Conservation (phyloP, 1,284 basidiomycete genomes). For the Microbotryum intermedium region DNA sequence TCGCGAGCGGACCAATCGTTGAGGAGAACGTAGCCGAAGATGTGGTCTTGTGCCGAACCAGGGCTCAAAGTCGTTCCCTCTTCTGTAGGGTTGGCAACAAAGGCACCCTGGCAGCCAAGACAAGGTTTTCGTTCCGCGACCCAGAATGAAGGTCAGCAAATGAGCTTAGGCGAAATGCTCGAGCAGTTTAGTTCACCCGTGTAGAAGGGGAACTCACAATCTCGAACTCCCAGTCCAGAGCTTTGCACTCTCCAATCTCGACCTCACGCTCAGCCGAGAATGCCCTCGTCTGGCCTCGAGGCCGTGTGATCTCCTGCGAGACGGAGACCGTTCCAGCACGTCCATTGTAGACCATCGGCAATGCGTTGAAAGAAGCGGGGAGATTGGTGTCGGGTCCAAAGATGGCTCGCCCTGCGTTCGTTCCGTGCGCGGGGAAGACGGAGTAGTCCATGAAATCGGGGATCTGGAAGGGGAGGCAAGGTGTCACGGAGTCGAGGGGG, state of each 20-base stretch:
- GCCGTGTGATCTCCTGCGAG: constrained; percentile 9
- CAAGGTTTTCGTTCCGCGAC: too few relatives aligned
- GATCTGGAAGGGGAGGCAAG: constrained; percentile 26
- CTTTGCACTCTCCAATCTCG: constrained; percentile 12
- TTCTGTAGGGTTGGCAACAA: constrained; percentile 23
- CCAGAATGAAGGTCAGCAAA: too few relatives aligned
- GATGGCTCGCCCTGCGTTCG: constrained; percentile 20
- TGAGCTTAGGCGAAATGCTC: too few relatives aligned
- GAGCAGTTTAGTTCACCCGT: too few relatives aligned
- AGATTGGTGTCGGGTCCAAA: constrained; percentile 20
- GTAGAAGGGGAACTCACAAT: constrained; percentile 23
- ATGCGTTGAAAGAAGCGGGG: constrained; percentile 15
- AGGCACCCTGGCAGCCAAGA: constrained; percentile 10
- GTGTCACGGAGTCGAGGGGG: constrained; percentile 3
- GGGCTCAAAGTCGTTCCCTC: constrained; percentile 22
- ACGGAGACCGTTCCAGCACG: constrained; percentile 18
- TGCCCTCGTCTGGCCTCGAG: constrained; percentile 24
- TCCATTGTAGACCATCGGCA: constrained; percentile 33
- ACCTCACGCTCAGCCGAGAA: constrained; percentile 15
- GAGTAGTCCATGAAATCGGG: constrained; percentile 34
- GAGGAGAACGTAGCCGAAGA: constrained; percentile 32
- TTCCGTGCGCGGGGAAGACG: constrained; percentile 28
- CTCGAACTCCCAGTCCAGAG: constrained; percentile 33
- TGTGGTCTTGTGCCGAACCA: constrained; percentile 14
- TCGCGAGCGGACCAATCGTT: constrained; percentile 34